These are phyloP conservation scores for Boletus sensibilis DNA, from an alignment of 768 basidiomycete species.

Conservation along the genomic window DNA sequence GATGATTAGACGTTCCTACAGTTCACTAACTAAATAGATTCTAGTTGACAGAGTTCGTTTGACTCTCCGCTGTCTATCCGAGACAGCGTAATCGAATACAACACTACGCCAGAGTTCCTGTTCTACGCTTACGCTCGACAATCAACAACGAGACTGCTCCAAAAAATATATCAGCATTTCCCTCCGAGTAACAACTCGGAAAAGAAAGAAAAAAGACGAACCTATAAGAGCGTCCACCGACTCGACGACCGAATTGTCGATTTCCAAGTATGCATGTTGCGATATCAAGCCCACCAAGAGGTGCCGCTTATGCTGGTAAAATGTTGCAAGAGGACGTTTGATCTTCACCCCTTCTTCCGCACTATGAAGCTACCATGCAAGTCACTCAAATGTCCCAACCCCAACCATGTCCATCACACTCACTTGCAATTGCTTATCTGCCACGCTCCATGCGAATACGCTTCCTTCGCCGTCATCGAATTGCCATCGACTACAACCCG, in stretches of 20 bases:
- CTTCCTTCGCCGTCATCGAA: slow-evolving; percentile 27
- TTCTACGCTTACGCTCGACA: slow-evolving; percentile 29
- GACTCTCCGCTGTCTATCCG: not conserved
- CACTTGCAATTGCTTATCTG: slow-evolving; percentile 13
- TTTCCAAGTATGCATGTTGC: slow-evolving; percentile 36
- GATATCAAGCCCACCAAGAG: slow-evolving; percentile 36
- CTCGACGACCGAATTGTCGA: slow-evolving; percentile 32
- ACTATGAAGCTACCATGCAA: slow-evolving; percentile 24
- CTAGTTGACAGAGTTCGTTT: slow-evolving; percentile 15
- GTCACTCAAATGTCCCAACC: not conserved
- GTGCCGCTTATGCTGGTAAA: slow-evolving; percentile 35
- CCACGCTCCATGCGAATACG: slow-evolving; percentile 19
- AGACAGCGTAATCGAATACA: not conserved
- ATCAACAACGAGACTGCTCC: slow-evolving; percentile 34
- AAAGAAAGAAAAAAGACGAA: slow-evolving; percentile 13
- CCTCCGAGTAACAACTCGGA: not conserved
- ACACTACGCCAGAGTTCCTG: slow-evolving; percentile 9
- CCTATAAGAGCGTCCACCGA: slow-evolving; percentile 38
- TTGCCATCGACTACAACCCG: slow-evolving; percentile 18
- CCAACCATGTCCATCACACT: not conserved
- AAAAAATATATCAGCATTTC: not conserved
- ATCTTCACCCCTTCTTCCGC: slow-evolving; percentile 28
- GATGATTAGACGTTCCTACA: not conserved
- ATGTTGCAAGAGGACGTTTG: slow-evolving; percentile 34
- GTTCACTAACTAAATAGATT: slow-evolving; percentile 8